Base-by-base conservation (phyloP, 2,329 filamentous ascomycete genomes). In the Alternaria sp. region DNA sequence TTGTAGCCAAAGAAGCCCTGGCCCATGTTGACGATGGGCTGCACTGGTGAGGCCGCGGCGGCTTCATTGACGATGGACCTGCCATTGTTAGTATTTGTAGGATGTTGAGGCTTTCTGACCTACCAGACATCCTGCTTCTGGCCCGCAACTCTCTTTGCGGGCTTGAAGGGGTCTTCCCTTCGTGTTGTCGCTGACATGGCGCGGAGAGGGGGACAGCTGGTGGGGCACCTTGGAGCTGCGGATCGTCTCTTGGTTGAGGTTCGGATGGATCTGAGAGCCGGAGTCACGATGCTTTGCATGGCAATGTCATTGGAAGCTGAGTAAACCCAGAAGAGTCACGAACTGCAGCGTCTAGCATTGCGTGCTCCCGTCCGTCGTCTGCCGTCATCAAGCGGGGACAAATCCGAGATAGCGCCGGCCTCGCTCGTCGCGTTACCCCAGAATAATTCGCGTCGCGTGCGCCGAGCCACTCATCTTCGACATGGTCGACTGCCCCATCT, bases 1-100 rank as follows among this genome's bases (percentile, higher is more conserved):
- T 98, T 98, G 81, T 98, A 98, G 62, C 95, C 95, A 72, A 93
- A 94, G 85, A 93, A 93, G 58, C 88, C 88, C 79, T 90, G 89
- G 55, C 89, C 89, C 88, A 90, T 90, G 78, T 90, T 90, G 65
- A 90, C 87, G 64, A 90, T 89, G 55, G 88, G 88, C 78, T 89
- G 86, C 45, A 89, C 84, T 2, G 87, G 87, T 20, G 87, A 89
- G 49, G 86, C 86, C 12, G 87, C 86, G 5, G 88, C 88, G 4
- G 88, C 89, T 78, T 90, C 89, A 69, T 90, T 90, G 77, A 90
- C 86, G 68, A 90, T 90, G 18, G 87, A 87, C 87, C 87, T 88
- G 63, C 15, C 3, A 2, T 5, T 26, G 43, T 49, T 20, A 64
- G 58, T 6, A 23, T 26, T 20, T 15, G 43, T 15, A 21, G 4